Evolutionary conservation across 805 yeast species (phyloP).

Genomic region (Schwanniomyces sp.): DNA sequence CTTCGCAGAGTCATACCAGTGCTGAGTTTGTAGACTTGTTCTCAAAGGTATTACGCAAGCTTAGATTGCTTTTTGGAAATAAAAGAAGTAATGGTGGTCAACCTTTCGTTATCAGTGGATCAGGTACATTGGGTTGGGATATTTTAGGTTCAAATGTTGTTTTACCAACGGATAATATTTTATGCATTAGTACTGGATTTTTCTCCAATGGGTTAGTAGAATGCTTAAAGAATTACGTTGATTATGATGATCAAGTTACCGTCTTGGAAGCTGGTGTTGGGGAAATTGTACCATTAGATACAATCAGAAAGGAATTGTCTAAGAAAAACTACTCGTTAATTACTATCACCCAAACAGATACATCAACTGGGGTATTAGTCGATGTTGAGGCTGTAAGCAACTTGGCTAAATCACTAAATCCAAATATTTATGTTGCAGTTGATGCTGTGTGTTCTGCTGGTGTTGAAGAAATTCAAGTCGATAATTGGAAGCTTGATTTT

Average conservation of each 20-base stretch:
- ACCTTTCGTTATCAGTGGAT: slow-evolving; percentile 6
- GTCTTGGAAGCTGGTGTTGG: slow-evolving; percentile 6
- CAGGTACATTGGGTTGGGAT: slow-evolving; percentile 10
- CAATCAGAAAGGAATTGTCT: slow-evolving; percentile 1
- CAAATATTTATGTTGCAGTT: slow-evolving; percentile 8
- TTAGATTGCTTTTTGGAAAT: slow-evolving; percentile 6
- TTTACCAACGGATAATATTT: slow-evolving; percentile 12
- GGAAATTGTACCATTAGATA: slow-evolving; percentile 2
- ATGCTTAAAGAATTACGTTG: slow-evolving; percentile 7
- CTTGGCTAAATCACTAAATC: slow-evolving; percentile 5
- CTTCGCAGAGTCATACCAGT: slow-evolving; percentile 7
- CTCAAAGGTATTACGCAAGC: slow-evolving; percentile 3
- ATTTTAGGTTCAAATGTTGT: slow-evolving; percentile 7
- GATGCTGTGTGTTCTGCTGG: slow-evolving; percentile 10
- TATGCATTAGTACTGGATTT: slow-evolving; percentile 8
- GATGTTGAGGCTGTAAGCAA: slow-evolving; percentile 4
- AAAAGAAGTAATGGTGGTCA: slow-evolving; percentile 5
- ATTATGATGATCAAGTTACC: slow-evolving; percentile 4
- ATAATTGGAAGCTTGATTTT: slow-evolving; percentile 14
- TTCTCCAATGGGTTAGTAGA: slow-evolving; percentile 6
- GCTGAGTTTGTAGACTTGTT: slow-evolving; percentile 5
- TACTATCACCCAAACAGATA: slow-evolving; percentile 8
- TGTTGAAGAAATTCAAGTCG: slow-evolving; percentile 12
- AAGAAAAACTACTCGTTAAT: slow-evolving; percentile 1
- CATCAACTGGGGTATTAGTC: slow-evolving; percentile 8